Conservation (phyloP, 306 rosid genomes). For the Oemleria cerasiformis region DNA sequence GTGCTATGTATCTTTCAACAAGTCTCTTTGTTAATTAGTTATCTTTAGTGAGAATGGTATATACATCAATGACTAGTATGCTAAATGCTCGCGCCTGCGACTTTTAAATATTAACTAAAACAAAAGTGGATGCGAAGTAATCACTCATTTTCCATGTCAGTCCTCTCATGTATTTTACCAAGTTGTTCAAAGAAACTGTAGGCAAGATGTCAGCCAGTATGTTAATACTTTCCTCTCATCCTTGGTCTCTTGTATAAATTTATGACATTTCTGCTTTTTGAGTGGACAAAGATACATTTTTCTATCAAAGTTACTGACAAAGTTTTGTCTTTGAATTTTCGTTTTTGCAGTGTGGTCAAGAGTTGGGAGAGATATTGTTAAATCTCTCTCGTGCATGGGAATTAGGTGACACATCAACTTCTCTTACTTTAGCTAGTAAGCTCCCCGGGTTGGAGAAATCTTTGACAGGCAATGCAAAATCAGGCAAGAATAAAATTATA, state of each 20-base stretch:
- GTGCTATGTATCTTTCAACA: neutral
- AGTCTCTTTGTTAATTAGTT: no score
- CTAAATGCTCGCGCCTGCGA: no score
- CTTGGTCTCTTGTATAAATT: neutral
- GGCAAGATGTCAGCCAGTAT: neutral
- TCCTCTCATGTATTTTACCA: neutral
- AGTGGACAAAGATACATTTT: conserved; percentile 1
- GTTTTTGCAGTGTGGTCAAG: conserved; percentile 74
- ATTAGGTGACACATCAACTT: conserved; percentile 71
- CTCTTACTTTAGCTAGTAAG: conserved; percentile 53
- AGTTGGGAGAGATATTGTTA: conserved; percentile 72
- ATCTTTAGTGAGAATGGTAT: neutral
- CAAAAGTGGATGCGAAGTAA: neutral
- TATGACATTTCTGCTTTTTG: conserved; percentile 7
- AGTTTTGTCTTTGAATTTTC: conserved; percentile 13
- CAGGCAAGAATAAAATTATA: conserved; percentile 52
- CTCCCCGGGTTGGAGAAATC: conserved; percentile 58
- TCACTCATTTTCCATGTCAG: neutral
- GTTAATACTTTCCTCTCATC: neutral
- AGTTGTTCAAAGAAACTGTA: neutral
- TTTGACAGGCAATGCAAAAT: conserved; percentile 57
- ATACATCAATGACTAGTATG: neutral
- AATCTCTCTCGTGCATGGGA: conserved; percentile 93
- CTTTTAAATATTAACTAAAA: neutral
- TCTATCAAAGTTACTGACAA: neutral